Base-by-base conservation (phyloP, 176 grass and related monocot species). In the Carex kokanica region DNA sequence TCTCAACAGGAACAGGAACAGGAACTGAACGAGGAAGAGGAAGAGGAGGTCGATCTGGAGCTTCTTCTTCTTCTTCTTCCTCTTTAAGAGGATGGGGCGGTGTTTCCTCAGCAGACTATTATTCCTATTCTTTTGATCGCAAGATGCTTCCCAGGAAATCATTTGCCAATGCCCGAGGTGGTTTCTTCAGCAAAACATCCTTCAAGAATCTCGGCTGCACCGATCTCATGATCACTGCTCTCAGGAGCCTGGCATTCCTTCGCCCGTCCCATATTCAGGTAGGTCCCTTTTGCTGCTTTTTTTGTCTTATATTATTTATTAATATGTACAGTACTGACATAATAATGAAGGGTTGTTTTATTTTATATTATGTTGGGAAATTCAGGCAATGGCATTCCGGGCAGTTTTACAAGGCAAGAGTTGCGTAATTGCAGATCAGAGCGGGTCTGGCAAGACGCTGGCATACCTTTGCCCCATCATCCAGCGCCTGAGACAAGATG, bases 251-350 rank as follows among this genome's bases (percentile, higher is more conserved):
- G 8, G 83, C 36, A 13, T 93, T 95, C 53, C 84, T 92, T 84
- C 91, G 83, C 15, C 92, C 95, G 43, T 93, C 95, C 18, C 92
- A 98, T 90, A 91, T 98, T 78, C 95, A 98, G 92, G 95, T 98
- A 98, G 92, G 95, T 98, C 66, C 51, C 66, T 74, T 23, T 31
- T 18, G 15, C 64, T 64, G 18, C 40, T 75, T 45, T 54, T 45
- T 45, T 47, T 47, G 4, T 38, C 5, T 38, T 6, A 38, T 38
- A 6, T 0, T 38, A 38, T 0, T 0, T 38, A 47, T 47, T 47
- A 47, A 47, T 47, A 47, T 47, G 8, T 10, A 41, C 40, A 38
- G 36, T 6, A 38, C 36, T 47, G 43, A 47, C 43, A 47, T 47
- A 45, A 45, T 45, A 38, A 6, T 38, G 43, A 47, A 47, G 43